phyloP scores from a whole-genome alignment of 768 basidiomycete genomes.

The Thelephora ganbajun region DNA sequence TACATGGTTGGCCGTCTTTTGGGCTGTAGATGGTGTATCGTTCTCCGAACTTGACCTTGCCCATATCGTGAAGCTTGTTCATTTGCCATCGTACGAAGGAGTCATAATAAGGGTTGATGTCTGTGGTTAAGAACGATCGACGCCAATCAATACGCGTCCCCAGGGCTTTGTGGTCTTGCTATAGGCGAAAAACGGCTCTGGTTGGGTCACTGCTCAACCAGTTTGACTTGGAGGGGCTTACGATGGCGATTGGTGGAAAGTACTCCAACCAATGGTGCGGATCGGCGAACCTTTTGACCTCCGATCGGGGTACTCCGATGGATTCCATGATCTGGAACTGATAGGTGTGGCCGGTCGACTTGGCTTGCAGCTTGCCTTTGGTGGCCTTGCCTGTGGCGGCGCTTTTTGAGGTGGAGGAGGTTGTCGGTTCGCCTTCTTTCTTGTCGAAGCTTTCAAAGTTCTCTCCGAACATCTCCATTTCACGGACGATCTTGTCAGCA shows the following conservation, averaged over 20 bases:
- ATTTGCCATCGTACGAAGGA: conserved; percentile 96
- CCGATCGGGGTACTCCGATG: conserved; percentile 72
- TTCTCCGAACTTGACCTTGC: conserved; percentile 96
- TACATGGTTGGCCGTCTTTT: conserved; percentile 97
- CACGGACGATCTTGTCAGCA: conserved; percentile 94
- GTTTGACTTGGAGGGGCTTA: conserved; percentile 20
- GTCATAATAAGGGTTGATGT: conserved; percentile 95
- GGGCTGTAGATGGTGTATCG: conserved; percentile 98
- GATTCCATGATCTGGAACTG: conserved; percentile 99
- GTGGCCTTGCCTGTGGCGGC: conserved; percentile 64
- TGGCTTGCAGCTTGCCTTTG: conserved; percentile 89
- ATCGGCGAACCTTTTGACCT: conserved; percentile 95
- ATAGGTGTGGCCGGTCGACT: conserved; percentile 86
- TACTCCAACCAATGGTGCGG: conserved; percentile 86
- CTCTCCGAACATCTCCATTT: conserved; percentile 89
- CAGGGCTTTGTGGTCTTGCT: conserved; percentile 68
- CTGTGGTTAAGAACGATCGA: conserved; percentile 85
- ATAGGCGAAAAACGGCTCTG: conserved; percentile 10
- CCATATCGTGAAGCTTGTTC: conserved; percentile 75
- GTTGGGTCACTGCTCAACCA: neutral
- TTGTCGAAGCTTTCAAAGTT: conserved; percentile 65
- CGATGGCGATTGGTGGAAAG: conserved; percentile 92
- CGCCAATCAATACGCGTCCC: conserved; percentile 99
- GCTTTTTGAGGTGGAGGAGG: conserved; percentile 24
- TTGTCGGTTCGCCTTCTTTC: conserved; percentile 31